These are phyloP conservation scores for Geotrichum klebahnii DNA, from an alignment of 1,139 yeast genomes.

Conservation along the genomic window DNA sequence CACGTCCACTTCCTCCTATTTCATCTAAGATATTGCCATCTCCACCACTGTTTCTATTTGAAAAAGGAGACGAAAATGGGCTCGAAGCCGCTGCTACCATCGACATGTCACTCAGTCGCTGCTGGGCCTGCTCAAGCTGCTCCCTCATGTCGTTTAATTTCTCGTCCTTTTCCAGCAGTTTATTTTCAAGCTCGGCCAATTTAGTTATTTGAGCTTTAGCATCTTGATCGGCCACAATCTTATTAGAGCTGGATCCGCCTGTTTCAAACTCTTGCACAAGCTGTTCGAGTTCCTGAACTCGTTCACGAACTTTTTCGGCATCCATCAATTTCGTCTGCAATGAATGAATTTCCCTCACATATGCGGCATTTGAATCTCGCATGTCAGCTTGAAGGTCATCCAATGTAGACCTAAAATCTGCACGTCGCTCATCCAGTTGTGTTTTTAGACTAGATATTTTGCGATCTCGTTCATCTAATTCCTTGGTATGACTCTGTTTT, in stretches of 20 bases:
- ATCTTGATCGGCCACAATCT: slow-evolving; percentile 30
- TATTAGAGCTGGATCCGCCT: not conserved
- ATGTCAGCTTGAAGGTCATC: slow-evolving; percentile 35
- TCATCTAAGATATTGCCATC: slow-evolving; percentile 6
- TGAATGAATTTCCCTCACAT: slow-evolving; percentile 31
- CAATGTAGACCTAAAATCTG: slow-evolving; percentile 36
- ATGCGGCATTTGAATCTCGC: slow-evolving; percentile 31
- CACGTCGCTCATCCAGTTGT: slow-evolving; percentile 35
- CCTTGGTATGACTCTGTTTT: slow-evolving; percentile 6
- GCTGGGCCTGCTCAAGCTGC: slow-evolving; percentile 31
- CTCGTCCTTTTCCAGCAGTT: slow-evolving; percentile 35
- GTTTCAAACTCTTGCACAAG: slow-evolving; percentile 29
- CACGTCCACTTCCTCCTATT: not conserved
- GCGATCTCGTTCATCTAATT: slow-evolving; percentile 31
- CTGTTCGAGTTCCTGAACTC: slow-evolving; percentile 30
- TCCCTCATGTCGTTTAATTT: slow-evolving; percentile 32
- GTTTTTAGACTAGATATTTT: slow-evolving; percentile 30
- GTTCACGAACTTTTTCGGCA: slow-evolving; percentile 26
- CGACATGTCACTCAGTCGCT: slow-evolving; percentile 19
- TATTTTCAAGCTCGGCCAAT: slow-evolving; percentile 38
- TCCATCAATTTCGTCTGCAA: slow-evolving; percentile 30
- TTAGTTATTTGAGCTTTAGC: slow-evolving; percentile 31
- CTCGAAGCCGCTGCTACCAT: not conserved
- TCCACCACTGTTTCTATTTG: slow-evolving; percentile 3
- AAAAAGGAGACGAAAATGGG: slow-evolving; percentile 5